A percentile compares a stretch with the other conserved stretches of the same genome.
Conservation (phyloP, 208 protist genomes). For the Leishmania tarentolae region DNA sequence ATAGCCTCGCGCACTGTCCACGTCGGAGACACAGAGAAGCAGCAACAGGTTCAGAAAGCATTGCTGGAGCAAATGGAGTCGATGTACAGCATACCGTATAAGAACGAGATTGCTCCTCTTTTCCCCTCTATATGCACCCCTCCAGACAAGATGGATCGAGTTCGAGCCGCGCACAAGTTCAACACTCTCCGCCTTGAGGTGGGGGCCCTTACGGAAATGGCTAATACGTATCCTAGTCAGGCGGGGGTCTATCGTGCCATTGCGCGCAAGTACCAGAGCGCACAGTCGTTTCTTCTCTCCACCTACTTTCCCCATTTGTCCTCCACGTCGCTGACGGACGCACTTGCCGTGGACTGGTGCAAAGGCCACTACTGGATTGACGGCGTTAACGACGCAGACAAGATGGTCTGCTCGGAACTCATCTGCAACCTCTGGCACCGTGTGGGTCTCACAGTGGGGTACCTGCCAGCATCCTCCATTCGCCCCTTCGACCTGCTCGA, state of each 20-base stretch:
- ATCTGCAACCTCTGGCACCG: constrained; percentile 77
- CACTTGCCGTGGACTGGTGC: constrained; percentile 33
- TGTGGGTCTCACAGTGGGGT: constrained; percentile 57
- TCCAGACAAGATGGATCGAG: constrained; percentile 89
- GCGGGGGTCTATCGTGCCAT: constrained; percentile 21
- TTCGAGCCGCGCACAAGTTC: constrained; percentile 74
- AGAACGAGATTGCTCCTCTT: constrained; percentile 41
- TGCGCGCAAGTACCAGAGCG: constrained; percentile 39
- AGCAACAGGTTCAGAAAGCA: constrained; percentile 16
- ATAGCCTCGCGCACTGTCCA: constrained; percentile 49
- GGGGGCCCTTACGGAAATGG: constrained; percentile 34
- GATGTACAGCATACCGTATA: constrained; percentile 59
- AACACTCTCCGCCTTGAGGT: constrained; percentile 55
- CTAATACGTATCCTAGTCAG: constrained; percentile 5
- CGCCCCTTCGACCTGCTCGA: constrained; percentile 83
- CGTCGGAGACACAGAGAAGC: constrained; percentile 13
- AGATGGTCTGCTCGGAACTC: constrained; percentile 81
- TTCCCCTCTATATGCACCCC: constrained; percentile 61
- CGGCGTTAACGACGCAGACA: constrained; percentile 51
- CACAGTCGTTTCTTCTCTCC: constrained; percentile 41
- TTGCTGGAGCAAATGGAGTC: constrained; percentile 43
- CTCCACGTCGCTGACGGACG: not conserved
- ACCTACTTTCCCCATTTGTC: constrained; percentile 74
- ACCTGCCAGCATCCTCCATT: constrained; percentile 75
- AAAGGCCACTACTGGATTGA: constrained; percentile 60